Percentiles rank a stretch among this genome's conserved stretches.
Conservation (phyloP, 192 early-diverging fungal species). For the Pilobolus umbonatus region DNA sequence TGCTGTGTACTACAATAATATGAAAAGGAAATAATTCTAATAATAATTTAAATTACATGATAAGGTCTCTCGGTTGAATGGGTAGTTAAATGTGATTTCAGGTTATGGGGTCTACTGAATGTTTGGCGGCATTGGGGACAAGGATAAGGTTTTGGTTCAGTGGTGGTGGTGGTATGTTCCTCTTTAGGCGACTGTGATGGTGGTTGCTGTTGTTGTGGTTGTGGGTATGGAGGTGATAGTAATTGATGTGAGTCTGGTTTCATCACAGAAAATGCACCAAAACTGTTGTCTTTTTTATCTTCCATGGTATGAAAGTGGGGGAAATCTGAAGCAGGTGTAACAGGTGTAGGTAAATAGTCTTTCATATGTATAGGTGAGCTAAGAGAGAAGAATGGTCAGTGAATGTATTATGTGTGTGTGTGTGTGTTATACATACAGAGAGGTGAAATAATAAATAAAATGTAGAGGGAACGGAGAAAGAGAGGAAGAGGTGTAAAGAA, state of each 20-base stretch:
- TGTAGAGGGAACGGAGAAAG: not conserved
- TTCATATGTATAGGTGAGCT: constrained; percentile 12
- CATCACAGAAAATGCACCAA: constrained; percentile 11
- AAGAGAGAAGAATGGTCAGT: constrained; percentile 6
- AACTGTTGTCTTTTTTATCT: constrained; percentile 10
- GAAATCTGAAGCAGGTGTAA: constrained; percentile 16
- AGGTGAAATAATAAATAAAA: not conserved
- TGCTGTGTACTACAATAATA: not conserved
- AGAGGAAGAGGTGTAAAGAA: not conserved
- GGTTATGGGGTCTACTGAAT: constrained; percentile 29
- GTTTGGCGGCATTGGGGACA: constrained; percentile 30
- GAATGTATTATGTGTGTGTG: not conserved
- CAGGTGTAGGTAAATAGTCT: constrained; percentile 19
- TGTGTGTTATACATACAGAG: not conserved
- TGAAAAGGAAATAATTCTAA: too few species aligned
- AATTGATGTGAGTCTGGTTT: constrained; percentile 2
- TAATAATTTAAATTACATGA: constrained; percentile 23
- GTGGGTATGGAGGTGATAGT: not conserved
- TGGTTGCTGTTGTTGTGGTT: not conserved
- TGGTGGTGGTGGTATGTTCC: not conserved
- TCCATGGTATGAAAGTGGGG: constrained; percentile 5
- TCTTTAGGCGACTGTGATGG: not conserved
- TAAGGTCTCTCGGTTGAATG: constrained; percentile 28
- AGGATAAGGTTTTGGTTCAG: constrained; percentile 5
- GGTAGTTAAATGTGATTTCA: constrained; percentile 34